These are phyloP conservation scores for Zygosaccharomyces sapae DNA, from an alignment of 1,139 yeast genomes.

Conservation along the genomic window DNA sequence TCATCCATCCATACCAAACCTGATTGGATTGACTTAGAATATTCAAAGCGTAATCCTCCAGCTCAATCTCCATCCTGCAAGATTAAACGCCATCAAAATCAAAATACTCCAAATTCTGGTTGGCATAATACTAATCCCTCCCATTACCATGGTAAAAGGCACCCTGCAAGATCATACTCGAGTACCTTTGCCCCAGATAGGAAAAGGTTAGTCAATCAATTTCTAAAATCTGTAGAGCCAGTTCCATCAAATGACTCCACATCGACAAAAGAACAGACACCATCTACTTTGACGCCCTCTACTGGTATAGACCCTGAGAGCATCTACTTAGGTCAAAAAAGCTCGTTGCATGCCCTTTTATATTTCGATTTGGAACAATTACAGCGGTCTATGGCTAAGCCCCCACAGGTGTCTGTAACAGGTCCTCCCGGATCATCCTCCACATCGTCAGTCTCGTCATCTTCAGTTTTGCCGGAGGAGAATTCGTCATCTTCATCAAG, in stretches of 20 bases:
- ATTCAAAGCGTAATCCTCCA: constrained; percentile 3
- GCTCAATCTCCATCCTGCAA: constrained; percentile 4
- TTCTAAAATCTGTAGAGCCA: constrained; percentile 18
- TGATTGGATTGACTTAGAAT: constrained; percentile 5
- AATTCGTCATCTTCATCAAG: constrained; percentile 10
- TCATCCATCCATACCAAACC: constrained; percentile 14
- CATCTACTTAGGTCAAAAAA: constrained; percentile 11
- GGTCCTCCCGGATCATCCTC: constrained; percentile 13
- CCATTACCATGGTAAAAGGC: constrained; percentile 6
- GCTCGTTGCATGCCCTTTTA: constrained; percentile 22
- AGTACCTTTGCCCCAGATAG: constrained; percentile 14
- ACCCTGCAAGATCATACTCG: constrained; percentile 10
- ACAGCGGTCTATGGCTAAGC: constrained; percentile 1
- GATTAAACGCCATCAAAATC: constrained; percentile 8
- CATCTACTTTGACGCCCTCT: neutral
- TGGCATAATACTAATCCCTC: constrained; percentile 5
- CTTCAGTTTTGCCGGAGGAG: constrained; percentile 17
- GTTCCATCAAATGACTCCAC: constrained; percentile 2
- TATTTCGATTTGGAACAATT: constrained; percentile 21
- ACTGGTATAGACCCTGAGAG: constrained; percentile 3
- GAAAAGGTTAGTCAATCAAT: constrained; percentile 30
- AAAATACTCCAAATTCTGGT: constrained; percentile 3
- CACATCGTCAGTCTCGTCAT: constrained; percentile 16
- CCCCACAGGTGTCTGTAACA: constrained; percentile 7
- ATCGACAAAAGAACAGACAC: neutral